These are phyloP conservation scores for Phytopythium chamaehyphon DNA, from an alignment of 352 stramenopile genomes.

Conservation along the genomic window DNA sequence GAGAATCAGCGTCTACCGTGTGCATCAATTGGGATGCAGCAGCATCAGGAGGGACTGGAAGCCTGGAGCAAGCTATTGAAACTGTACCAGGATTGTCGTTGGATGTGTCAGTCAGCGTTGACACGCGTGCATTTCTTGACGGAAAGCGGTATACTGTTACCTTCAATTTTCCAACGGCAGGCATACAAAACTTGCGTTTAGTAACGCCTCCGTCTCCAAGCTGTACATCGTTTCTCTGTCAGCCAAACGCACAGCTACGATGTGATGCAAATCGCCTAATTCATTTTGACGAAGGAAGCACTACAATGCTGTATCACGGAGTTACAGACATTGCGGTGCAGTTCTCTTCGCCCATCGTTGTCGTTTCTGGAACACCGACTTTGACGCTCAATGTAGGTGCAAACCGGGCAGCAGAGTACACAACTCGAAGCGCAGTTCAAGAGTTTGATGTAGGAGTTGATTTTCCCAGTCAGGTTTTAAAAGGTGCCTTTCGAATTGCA, in stretches of 20 bases:
- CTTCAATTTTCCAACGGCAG: conserved; percentile 49
- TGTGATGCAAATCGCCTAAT: conserved; percentile 33
- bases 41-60: conserved; percentile 13
- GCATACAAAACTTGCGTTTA: conserved; percentile 26
- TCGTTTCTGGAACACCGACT: conserved; percentile 23
- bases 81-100: conserved; percentile 32
- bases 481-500: conserved; percentile 39
- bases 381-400: conserved; percentile 39
- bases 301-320: conserved; percentile 32
- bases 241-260: conserved; percentile 9
- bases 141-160: conserved; percentile 42
- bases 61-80: conserved; percentile 39
- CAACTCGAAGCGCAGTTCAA: conserved; percentile 31
- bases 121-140: conserved; percentile 40
- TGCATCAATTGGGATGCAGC: conserved; percentile 61
- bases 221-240: conserved; percentile 39
- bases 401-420: conserved; percentile 32
- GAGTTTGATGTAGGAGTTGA: conserved; percentile 62
- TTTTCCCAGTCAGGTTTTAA: conserved; percentile 35
- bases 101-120: conserved; percentile 30
- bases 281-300: conserved; percentile 36
- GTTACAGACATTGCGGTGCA: conserved; percentile 44
- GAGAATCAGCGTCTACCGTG: conserved; percentile 15
- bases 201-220: conserved; percentile 5
- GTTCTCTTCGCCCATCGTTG: conserved; percentile 47